Evolutionary conservation across 2,329 filamentous ascomycete species (phyloP), one percentile per base, ranked within the genome.

Genomic region (Knufia petricola): DNA sequence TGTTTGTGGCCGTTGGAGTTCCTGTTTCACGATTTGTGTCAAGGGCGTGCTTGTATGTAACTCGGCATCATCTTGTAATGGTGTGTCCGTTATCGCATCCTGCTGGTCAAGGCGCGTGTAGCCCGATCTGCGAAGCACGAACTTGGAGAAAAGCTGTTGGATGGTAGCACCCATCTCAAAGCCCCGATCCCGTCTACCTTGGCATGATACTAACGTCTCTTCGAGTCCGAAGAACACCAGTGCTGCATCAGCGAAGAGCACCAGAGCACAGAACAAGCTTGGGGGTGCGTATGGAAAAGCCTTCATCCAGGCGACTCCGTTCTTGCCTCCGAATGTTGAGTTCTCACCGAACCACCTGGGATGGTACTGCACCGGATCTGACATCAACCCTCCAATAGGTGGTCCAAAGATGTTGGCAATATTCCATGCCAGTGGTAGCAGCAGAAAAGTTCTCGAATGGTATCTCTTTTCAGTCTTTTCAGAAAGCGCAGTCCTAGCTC

Each of bases 391-490:
- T 42, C 83, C 82, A 65, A 82, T 69, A 39, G 73, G 70, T 32
- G 67, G 67, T 24, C 67, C 67, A 47, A 78, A 69, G 49, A 79
- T 73, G 40, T 77, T 70, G 8, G 77, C 78, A 19, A 80, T 68
- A 57, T 85, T 85, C 63, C 84, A 82, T 3, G 80, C 81, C 70
- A 87, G 79, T 0, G 77, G 76, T 43, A 81, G 55, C 20, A 81
- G 68, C 52, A 80, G 62, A 52, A 81, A 81, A 1, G 77, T 77
- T 39, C 75, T 64, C 8, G 66, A 68, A 52, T 71, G 68, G 48
- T 67, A 82, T 63, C 75, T 82, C 66, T 83, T 84, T 64, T 86
- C 82, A 15, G 87, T 79, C 43, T 83, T 80, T 63, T 87, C 84
- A 2, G 76, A 77, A 40, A 85, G 82, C 74, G 84, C 82, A 2